A percentile compares a stretch with the other conserved stretches of the same genome.
phyloP scores from a whole-genome alignment of 2,329 filamentous ascomycete species.

The Ustulina deusta region DNA sequence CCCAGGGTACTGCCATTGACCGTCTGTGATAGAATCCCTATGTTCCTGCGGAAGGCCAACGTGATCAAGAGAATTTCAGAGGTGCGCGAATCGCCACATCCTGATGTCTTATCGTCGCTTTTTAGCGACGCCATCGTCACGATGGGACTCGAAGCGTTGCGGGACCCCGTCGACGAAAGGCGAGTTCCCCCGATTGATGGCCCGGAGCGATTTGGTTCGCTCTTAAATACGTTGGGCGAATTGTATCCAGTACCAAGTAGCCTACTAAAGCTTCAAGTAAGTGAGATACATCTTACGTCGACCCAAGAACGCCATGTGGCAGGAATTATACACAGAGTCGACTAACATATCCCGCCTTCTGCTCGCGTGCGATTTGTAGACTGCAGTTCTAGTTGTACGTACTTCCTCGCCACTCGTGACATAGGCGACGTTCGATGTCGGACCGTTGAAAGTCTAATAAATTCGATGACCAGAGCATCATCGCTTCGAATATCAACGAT shows the following conservation, averaged over 20 bases:
- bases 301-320: background rate
- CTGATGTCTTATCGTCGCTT: background rate
- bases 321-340: background rate
- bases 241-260: background rate
- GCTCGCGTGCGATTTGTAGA: background rate
- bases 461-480: background rate
- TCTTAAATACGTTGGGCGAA: background rate
- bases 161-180: background rate
- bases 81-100: conserved; percentile 4
- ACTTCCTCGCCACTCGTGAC: no score
- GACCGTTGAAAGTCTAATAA: background rate
- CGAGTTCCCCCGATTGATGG: background rate
- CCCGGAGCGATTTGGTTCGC: background rate
- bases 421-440: background rate
- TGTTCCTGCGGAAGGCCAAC: conserved; percentile 5
- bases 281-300: background rate
- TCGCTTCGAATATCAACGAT: conserved; percentile 16
- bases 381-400: conserved; percentile 7
- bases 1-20: background rate
- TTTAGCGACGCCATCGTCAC: conserved; percentile 13
- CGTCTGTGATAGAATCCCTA: background rate
- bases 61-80: conserved; percentile 5
- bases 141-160: conserved; percentile 12
- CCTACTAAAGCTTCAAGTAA: conserved; percentile 14
- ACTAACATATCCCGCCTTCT: background rate